Base-by-base conservation (phyloP, 805 yeast genomes). In the Blastobotrys americana region DNA sequence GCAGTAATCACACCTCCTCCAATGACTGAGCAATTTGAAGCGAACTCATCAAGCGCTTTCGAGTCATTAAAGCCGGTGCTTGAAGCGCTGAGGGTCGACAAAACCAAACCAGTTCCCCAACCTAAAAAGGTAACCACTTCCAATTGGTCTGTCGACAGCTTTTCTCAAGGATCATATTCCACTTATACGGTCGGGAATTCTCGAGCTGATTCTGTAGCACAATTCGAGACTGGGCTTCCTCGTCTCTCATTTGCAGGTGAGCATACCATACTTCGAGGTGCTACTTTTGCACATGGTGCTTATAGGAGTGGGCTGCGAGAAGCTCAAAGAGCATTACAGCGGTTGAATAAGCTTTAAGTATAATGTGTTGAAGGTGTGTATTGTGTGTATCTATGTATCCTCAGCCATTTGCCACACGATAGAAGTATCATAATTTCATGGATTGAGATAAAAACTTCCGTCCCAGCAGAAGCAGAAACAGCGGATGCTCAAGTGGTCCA, bases 261-360 rank as follows among this genome's bases (percentile, higher is more conserved):
- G 59, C 95, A 86, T 58, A 82, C 95, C 0, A 75, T 80, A 18
- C 64, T 77, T 54, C 89, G 84, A 52, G 95, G 95, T 9, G 85
- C 90, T 3, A 95, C 95, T 0, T 85, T 93, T 52, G 89, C 82
- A 9, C 90, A 87, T 60, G 96, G 95, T 1, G 95, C 95, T 0
- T 85, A 86, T 77, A 67, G 70, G 51, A 82, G 89, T 60, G 95
- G 88, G 3, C 58, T 52, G 44, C 66, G 88, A 51, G 78, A 73
- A 42, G 78, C 77, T 15, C 13, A 3, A n/a, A n/a, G n/a, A n/a
- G n/a, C n/a, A n/a, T n/a, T n/a, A n/a, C n/a, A n/a, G n/a, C n/a
- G n/a, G n/a, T n/a, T n/a, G n/a, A n/a, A n/a, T n/a, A n/a, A n/a
- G n/a, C n/a, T n/a, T n/a, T n/a, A n/a, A n/a, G n/a, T n/a, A n/a